Conservation (phyloP, 805 yeast species). For the Saturnispora serradocipensis region DNA sequence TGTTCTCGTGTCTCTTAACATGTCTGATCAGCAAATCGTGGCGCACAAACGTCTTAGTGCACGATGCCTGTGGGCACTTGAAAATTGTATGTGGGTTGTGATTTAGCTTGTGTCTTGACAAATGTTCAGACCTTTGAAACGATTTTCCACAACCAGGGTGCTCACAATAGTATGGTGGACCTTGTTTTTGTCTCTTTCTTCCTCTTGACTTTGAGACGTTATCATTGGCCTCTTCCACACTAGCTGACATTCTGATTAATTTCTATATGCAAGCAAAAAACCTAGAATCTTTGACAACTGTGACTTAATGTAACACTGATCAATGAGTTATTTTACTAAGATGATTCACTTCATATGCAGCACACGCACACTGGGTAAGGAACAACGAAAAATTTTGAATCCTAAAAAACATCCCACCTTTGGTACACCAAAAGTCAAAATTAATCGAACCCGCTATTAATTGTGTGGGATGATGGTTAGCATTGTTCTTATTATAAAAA, state of each 20-base stretch:
- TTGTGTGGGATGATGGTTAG: neutral
- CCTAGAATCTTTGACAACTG: neutral
- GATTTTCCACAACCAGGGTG: constrained; percentile 43
- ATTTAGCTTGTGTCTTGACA: constrained; percentile 54
- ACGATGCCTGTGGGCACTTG: constrained; percentile 37
- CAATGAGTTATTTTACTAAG: neutral
- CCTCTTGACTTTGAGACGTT: constrained; percentile 10
- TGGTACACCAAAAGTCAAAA: neutral
- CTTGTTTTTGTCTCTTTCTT: constrained; percentile 14
- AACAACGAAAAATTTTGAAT: neutral
- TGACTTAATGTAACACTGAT: neutral
- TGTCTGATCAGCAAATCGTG: constrained; percentile 45
- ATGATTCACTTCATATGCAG: neutral
- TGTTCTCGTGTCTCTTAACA: constrained; percentile 32
- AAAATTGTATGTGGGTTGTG: constrained; percentile 49
- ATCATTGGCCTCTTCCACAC: neutral
- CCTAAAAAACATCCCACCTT: neutral
- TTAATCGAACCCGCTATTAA: neutral
- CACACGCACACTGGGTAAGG: neutral
- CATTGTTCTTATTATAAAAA: neutral
- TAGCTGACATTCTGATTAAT: neutral
- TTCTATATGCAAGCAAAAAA: neutral
- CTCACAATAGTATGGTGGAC: constrained; percentile 32
- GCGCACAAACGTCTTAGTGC: constrained; percentile 56
- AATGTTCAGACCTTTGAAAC: constrained; percentile 54